Base-by-base conservation (phyloP, 1,284 basidiomycete species). In the Ustilago crameri region DNA sequence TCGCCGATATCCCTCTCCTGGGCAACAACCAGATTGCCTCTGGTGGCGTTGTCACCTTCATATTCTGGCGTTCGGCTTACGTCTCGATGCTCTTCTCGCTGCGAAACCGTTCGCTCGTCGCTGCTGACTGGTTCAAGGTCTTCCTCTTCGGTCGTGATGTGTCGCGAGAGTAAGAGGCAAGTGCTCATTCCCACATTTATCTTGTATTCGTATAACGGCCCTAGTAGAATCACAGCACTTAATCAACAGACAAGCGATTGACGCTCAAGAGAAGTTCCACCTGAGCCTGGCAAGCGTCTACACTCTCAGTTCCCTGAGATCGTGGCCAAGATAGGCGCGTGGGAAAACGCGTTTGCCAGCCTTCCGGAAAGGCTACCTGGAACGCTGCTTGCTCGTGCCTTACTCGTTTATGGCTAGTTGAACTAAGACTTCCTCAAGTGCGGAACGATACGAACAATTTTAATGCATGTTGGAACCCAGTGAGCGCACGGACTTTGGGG, bases 91-190 rank as follows among this genome's bases (percentile, higher is more conserved):
- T 79, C 57, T 79, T 78, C 59, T 75, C 73, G 44, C 59, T 79
- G 35, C 66, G 77, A 26, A 74, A 74, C 57, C 61, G 78, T 24
- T 73, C 71, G 45, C 60, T 75, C 9, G 79, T 81, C 15, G 76
- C 75, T 8, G 64, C 66, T 23, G 78, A 81, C 52, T 80, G 78
- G 78, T 60, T 75, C 60, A 75, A 74, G 66, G 72, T 74, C 17
- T 66, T 58, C 51, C 47, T 74, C 2, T 74, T 74, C 51, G 72
- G 72, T 38, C 67, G 72, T 44, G 72, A 74, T 43, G 72, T 71
- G 27, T 67, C 72, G 40, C 53, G 72, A 49, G 72, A 75, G 60
- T 75, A 50, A 54, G 35, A 37, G 35, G 35, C 35, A 17, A 14
- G 5, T 15, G 35, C 12, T 30, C 23, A 20, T 47, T 32, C 22